Evolutionary conservation across 2,329 filamentous ascomycete genomes (phyloP).

Genomic region (Albifimbria verrucaria): DNA sequence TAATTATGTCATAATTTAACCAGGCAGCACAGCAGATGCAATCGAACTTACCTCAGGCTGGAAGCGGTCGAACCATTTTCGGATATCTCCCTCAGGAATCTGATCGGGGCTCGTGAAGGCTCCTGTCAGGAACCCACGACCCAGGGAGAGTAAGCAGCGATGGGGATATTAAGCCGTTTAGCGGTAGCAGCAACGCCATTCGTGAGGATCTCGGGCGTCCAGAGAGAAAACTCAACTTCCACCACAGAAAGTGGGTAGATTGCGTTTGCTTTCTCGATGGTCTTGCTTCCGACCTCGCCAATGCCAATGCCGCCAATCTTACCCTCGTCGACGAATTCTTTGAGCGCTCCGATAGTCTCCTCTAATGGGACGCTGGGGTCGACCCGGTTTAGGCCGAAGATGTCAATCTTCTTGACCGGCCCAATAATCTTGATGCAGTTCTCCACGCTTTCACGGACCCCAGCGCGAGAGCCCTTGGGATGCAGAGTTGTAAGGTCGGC

Average conservation of each 20-base stretch:
- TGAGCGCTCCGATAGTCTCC: neutral
- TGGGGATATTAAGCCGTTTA: neutral
- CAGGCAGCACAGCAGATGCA: no score
- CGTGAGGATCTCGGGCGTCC: neutral
- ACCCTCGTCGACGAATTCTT: neutral
- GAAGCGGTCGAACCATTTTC: neutral
- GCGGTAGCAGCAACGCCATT: neutral
- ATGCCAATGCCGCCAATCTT: neutral
- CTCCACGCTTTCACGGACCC: neutral
- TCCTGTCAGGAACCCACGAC: neutral
- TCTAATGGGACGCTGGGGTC: neutral
- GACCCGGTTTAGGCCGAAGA: neutral
- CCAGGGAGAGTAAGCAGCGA: neutral
- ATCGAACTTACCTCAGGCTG: neutral
- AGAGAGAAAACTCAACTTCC: neutral
- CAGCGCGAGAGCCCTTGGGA: neutral
- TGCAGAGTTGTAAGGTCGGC: neutral
- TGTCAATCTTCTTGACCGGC: neutral
- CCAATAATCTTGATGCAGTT: neutral
- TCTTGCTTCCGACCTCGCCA: neutral
- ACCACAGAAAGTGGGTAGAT: neutral
- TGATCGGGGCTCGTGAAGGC: neutral
- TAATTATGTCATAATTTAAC: no score
- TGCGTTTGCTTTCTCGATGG: neutral
- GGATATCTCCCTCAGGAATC: neutral